Base-by-base conservation (phyloP, 108 stramenopile genomes). In the Pseudonitzschia multiseries region DNA sequence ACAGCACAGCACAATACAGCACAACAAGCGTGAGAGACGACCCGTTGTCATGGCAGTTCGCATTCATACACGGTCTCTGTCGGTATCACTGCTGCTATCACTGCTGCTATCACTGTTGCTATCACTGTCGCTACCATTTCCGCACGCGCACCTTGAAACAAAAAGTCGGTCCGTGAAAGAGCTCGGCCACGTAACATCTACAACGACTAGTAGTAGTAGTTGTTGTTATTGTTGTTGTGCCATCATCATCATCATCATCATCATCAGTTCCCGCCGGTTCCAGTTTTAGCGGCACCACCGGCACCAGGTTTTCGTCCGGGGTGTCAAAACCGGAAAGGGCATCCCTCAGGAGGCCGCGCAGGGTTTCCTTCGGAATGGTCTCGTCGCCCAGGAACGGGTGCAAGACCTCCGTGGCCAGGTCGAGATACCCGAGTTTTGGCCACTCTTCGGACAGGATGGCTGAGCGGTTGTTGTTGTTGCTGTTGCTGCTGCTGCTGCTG, bases 101-200 rank as follows among this genome's bases (percentile, higher is more conserved):
- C n/a, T n/a, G n/a, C n/a, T n/a, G n/a, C n/a, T n/a, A n/a, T n/a
- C n/a, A n/a, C n/a, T n/a, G n/a, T 42, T 42, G 42, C 42, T 42
- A 6, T 10, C 10, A 42, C 42, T 42, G n/a, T n/a, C n/a, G n/a
- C 42, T 10, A 10, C 42, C 10, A 10, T 42, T 42, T 42, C 10
- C 42, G 6, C 8, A 42, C 8, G 10, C 46, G 18, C 18, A 48
- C 46, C 46, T 97, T 97, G 83, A 97, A 97, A 74, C 94, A 94
- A 79, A 84, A 83, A 2, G 96, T 94, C 18, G 96, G 93, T 27
- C 96, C 96, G 81, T 95, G 93, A 75, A 94, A 97, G 54, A 97
- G 71, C 79, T 97, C 96, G 20, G 87, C 86, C 21, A 97, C 71
- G 65, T 76, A 87, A 81, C 52, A 21, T 68, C 56, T n/a, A 8